Evolutionary conservation across 305 asterid genomes (phyloP), one percentile per base, ranked within the genome.

Genomic region (Ruellia speciosa): DNA sequence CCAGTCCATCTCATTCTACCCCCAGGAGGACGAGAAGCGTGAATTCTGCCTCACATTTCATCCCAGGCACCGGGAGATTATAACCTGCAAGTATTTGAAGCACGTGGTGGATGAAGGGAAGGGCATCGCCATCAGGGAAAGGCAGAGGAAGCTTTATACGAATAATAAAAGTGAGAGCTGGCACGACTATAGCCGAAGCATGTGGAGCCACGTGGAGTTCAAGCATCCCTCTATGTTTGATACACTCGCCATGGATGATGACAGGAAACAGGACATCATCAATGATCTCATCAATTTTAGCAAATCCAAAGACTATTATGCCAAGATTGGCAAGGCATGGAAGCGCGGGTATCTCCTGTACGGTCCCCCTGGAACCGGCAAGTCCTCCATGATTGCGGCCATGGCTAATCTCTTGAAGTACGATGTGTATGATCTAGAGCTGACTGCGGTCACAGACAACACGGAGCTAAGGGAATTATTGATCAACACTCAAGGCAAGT

Each of bases 341-440:
- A 81, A 81, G 60, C 57, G 80, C 2, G 82, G 84, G 0, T 81
- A 81, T 48, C 79, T 78, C 10, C 77, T 81, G 3, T 56, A 64
- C 18, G 82, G 88, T 0, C 85, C 85, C 0, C 88, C 85, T 0
- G 82, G 84, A 0, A 78, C 85, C 0, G 83, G 85, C 0, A 81
- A 79, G 37, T 81, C 88, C 0, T 76, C 79, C 60, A 79, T 76
- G 83, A 75, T 79, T 0, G 85, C 83, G 0, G 83, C 88, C 49
- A 76, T 81, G 79, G 88, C 85, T 12, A 81, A 81, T 58, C 58
- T 76, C 9, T 46, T 79, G 13, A 62, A 79, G 10, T 79, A 74
- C 57, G 85, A 81, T 19, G 54, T 81, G 0, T 81, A 81, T 34
- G 88, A 81, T 37, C 65, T 81, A 11, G 85, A 78, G 62, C 65